Conservation (phyloP, 371 early-diverging fungal genomes). For the Polyrhizophydium stewartii region DNA sequence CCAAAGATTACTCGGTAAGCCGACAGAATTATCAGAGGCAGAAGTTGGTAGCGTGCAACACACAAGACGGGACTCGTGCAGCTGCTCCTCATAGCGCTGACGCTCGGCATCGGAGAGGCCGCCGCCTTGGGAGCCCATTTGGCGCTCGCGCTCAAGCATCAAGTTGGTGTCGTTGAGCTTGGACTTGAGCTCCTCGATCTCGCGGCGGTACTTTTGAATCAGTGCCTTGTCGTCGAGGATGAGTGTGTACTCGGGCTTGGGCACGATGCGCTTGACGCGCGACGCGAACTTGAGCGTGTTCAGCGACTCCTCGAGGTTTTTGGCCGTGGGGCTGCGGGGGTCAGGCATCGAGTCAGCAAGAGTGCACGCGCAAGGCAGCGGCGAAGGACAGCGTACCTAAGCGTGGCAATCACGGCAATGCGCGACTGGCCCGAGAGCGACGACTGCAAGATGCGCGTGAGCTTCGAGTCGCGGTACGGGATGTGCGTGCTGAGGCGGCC, state of each 20-base stretch:
- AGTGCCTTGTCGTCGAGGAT: slow-evolving; percentile 82
- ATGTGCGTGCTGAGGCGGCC: slow-evolving; percentile 29
- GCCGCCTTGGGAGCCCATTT: background rate
- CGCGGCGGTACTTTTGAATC: slow-evolving; percentile 75
- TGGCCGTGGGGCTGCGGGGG: slow-evolving; percentile 28
- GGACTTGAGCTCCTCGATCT: slow-evolving; percentile 76
- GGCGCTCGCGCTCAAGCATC: slow-evolving; percentile 38
- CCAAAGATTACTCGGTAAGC: too few relatives aligned
- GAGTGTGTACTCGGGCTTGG: slow-evolving; percentile 46
- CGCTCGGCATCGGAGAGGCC: slow-evolving; percentile 12
- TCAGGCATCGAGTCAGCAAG: too few relatives aligned
- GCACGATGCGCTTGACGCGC: slow-evolving; percentile 63
- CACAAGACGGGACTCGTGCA: slow-evolving; percentile 63
- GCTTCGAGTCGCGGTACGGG: slow-evolving; percentile 62
- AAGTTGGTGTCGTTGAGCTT: slow-evolving; percentile 55
- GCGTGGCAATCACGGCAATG: slow-evolving; percentile 71
- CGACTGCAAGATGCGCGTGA: slow-evolving; percentile 67
- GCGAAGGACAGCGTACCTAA: slow-evolving; percentile 26
- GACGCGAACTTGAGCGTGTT: slow-evolving; percentile 73
- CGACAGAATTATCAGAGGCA: slow-evolving; percentile 1
- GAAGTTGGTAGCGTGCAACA: background rate
- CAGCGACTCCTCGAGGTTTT: slow-evolving; percentile 55
- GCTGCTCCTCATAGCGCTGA: slow-evolving; percentile 67
- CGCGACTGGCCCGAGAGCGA: slow-evolving; percentile 67
- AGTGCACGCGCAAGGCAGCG: background rate